Percentiles rank a stretch among this genome's conserved stretches.
These are phyloP conservation scores for Anaeramoeba flamelloides DNA, from an alignment of 78 protist species.

Conservation along the genomic window DNA sequence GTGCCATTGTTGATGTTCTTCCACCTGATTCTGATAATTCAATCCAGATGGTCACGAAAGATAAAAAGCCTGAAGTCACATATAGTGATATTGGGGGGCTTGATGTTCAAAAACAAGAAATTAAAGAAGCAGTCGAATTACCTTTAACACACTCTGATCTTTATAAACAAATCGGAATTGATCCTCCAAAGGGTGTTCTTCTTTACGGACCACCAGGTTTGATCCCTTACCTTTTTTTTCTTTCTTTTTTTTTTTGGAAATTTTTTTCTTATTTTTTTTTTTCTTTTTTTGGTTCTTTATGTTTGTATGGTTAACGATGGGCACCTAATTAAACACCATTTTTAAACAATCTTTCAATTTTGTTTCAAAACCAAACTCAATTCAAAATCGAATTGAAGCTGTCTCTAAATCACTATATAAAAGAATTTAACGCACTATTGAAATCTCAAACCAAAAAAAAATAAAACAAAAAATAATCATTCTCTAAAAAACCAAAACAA, in stretches of 20 bases:
- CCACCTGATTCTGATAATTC: conserved; percentile 95
- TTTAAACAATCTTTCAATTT: too few species aligned
- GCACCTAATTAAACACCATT: too few species aligned
- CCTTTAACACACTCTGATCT: conserved; percentile 72
- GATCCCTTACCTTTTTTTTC: conserved; percentile 30
- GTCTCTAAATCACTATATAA: too few species aligned
- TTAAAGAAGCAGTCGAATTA: conserved; percentile 99
- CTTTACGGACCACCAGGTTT: conserved; percentile 97
- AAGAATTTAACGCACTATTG: too few species aligned
- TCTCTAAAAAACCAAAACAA: too few species aligned
- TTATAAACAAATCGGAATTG: conserved; percentile 91
- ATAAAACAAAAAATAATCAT: too few species aligned
- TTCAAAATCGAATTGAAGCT: too few species aligned
- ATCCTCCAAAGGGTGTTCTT: conserved; percentile 99
- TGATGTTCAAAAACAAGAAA: conserved; percentile 99
- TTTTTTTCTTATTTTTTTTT: not conserved
- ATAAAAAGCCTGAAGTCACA: conserved; percentile 50
- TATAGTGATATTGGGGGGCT: conserved; percentile 53
- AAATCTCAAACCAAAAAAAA: too few species aligned
- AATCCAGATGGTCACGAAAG: conserved; percentile 59
- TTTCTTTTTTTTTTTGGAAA: too few species aligned
- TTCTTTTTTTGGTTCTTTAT: not conserved
- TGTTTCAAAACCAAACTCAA: too few species aligned
- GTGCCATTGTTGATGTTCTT: conserved; percentile 84
- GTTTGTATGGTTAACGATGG: not conserved